These are phyloP conservation scores for Exophiala dermatitidis DNA, from an alignment of 2,329 filamentous ascomycete species.

Conservation along the genomic window DNA sequence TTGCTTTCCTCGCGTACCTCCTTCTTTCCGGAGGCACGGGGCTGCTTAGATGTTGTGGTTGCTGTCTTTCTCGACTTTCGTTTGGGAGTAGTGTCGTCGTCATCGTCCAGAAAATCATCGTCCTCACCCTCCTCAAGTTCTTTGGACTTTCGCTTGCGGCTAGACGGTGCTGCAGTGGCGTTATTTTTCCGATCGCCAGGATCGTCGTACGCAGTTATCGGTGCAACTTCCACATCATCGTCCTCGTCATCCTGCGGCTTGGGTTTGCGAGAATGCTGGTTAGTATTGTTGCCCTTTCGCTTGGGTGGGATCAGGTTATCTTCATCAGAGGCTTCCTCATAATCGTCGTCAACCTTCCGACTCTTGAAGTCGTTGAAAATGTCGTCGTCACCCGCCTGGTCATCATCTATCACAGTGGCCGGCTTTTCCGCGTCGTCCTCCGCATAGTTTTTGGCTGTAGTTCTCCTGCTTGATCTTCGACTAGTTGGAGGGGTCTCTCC, in stretches of 20 bases:
- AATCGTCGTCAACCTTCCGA: constrained; percentile 61
- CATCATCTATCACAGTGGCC: constrained; percentile 58
- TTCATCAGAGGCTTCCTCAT: constrained; percentile 54
- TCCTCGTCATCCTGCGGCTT: constrained; percentile 30
- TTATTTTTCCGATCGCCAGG: constrained; percentile 34
- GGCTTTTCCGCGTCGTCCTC: constrained; percentile 45
- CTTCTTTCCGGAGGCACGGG: constrained; percentile 58
- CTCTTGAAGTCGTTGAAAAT: constrained; percentile 69
- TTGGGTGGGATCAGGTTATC: constrained; percentile 43
- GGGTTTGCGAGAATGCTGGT: constrained; percentile 10
- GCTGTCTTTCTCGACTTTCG: constrained; percentile 37
- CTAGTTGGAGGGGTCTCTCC: constrained; percentile 26
- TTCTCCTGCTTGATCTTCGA: constrained; percentile 28
- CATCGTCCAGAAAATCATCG: constrained; percentile 30
- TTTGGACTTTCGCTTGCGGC: constrained; percentile 52
- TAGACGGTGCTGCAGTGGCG: constrained; percentile 27
- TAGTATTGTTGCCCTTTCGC: constrained; percentile 8
- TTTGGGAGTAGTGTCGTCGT: constrained; percentile 49
- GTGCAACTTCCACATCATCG: constrained; percentile 23
- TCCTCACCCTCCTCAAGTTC: constrained; percentile 44
- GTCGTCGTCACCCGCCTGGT: constrained; percentile 67
- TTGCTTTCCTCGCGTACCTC: constrained; percentile 59
- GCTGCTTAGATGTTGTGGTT: constrained; percentile 36
- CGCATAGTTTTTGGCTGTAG: constrained; percentile 32
- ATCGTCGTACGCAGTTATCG: constrained; percentile 25